These are phyloP conservation scores for Lachnellula arida DNA, from an alignment of 2,329 filamentous ascomycete species.

Conservation along the genomic window DNA sequence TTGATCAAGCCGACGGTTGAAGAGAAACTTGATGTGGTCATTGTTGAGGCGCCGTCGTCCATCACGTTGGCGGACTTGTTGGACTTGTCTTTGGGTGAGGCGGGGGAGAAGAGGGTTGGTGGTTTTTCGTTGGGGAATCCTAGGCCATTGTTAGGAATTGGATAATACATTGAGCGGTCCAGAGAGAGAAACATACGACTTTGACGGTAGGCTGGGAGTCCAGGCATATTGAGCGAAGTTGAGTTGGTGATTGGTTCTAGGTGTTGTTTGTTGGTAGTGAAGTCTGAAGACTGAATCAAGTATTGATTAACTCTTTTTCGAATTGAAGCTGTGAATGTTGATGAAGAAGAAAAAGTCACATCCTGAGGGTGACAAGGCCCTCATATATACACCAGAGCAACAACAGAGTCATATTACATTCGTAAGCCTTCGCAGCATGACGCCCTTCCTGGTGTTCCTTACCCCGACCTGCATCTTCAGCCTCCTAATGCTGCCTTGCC, in stretches of 20 bases:
- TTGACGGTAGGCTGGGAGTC: neutral
- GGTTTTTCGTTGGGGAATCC: conserved; percentile 21
- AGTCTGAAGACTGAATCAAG: neutral
- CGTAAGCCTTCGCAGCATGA: neutral
- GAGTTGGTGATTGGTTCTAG: neutral
- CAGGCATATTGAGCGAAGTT: conserved; percentile 1
- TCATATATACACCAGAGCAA: conserved; percentile 8
- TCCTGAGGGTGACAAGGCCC: conserved; percentile 1
- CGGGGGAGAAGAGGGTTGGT: conserved; percentile 21
- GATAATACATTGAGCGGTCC: neutral
- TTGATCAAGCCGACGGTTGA: conserved; percentile 24
- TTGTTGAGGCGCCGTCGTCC: conserved; percentile 20
- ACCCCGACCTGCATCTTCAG: neutral
- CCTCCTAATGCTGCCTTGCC: neutral
- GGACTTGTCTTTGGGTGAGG: conserved; percentile 22
- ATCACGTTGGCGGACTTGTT: conserved; percentile 12
- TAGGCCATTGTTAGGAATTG: conserved; percentile 4
- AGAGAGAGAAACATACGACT: conserved; percentile 11
- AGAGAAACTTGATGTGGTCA: conserved; percentile 24
- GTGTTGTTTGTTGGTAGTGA: neutral
- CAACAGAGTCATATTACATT: conserved; percentile 6
- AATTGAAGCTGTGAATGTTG: neutral
- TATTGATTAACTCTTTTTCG: neutral
- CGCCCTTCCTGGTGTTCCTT: neutral
- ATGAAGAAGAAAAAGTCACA: conserved; percentile 2